Percentiles rank a stretch among this genome's conserved stretches.
phyloP scores from a whole-genome alignment of 441 rosid species.

The Pelargonium citronellum region DNA sequence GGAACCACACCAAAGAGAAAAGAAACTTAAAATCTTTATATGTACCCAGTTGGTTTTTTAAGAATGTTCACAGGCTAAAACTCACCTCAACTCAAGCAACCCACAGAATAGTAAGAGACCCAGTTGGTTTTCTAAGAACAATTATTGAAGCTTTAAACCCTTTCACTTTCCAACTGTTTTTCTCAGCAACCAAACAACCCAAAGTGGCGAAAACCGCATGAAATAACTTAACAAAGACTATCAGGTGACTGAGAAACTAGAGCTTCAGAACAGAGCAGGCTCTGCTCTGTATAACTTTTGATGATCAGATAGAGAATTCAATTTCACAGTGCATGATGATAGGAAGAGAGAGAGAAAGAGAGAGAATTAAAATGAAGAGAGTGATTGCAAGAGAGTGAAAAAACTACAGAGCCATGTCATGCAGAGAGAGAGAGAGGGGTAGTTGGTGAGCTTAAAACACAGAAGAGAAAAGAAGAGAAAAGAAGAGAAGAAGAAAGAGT shows the following conservation, averaged over 20 bases:
- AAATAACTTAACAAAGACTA: not conserved
- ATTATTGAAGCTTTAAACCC: not conserved
- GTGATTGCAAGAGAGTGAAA: not conserved
- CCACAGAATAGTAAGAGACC: not conserved
- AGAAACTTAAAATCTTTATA: not conserved
- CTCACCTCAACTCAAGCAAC: not conserved
- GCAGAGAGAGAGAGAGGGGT: not conserved
- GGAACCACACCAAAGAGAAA: not conserved
- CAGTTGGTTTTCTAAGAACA: not conserved
- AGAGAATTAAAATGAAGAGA: not conserved
- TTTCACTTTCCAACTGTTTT: not conserved
- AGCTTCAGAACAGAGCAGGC: not conserved
- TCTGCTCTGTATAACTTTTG: not conserved
- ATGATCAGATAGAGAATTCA: not conserved
- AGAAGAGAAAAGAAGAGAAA: not conserved
- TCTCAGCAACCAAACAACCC: slow-evolving; percentile 1
- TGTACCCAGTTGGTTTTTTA: not conserved
- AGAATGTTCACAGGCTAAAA: not conserved
- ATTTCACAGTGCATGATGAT: not conserved
- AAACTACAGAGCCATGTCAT: not conserved
- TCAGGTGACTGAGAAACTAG: not conserved
- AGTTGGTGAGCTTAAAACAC: not conserved
- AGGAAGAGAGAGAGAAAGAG: not conserved
- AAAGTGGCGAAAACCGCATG: not conserved
- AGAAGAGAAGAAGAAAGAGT: too few species aligned